Evolutionary conservation across 108 stramenopile species (phyloP), one percentile per base, ranked within the genome.

Genomic region (Stephanodiscus minutulus): DNA sequence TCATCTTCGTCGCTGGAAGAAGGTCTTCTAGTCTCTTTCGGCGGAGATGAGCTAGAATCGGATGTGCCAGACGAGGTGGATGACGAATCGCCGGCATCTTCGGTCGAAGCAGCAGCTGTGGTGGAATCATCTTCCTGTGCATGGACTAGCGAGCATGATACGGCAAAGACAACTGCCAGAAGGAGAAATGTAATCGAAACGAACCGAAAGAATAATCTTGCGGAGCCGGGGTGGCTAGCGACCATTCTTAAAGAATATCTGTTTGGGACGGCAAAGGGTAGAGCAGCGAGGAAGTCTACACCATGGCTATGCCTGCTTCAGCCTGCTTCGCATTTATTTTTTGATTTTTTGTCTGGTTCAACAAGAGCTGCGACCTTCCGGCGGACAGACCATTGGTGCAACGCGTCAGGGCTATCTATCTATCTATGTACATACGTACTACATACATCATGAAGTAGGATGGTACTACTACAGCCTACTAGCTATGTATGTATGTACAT

Each of bases 1-100:
- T 94, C 86, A n/a, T 67, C 62, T 28, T 82, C 57, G 59, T 59
- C 54, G 49, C 9, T 20, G 36, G 36, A 20, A 28, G 65, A 9
- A 35, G 29, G n/a, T 35, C 25, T 36, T 66, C 36, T 35, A 5
- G 22, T 48, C 13, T 46, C 37, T 46, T 64, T 39, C 24, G 44
- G 46, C 10, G n/a, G 20, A 46, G 21, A 8, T 25, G 41, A 28
- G n/a, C 28, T 64, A 2, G 62, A 46, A 17, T 46, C 44, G 9
- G 62, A 66, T 18, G 65, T 20, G 5, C 15, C 65, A 47, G 43
- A 22, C 48, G 8, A 24, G 44, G 64, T 49, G 47, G 65, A 17
- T 8, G 47, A 44, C 25, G 63, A 22, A 48, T 47, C 63, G 0
- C 31, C 50, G 65, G 21, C 37, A 2, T 60, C 59, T n/a, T 35